A percentile compares a stretch with the other conserved stretches of the same genome.
These are phyloP conservation scores for Voacanga thouarsii DNA, from an alignment of 257 asterid species.

Conservation along the genomic window DNA sequence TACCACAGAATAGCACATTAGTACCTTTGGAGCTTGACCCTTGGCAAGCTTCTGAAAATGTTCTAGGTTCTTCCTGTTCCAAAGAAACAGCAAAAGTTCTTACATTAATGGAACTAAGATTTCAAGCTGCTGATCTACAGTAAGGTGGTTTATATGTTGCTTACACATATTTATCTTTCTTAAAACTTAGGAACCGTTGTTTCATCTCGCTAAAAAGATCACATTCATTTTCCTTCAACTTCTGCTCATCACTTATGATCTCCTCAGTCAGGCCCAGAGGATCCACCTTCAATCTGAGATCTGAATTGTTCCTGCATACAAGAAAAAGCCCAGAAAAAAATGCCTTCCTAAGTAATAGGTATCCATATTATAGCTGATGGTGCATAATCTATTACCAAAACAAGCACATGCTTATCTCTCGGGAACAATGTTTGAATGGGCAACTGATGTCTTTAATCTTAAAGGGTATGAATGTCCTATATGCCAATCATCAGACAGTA, in stretches of 20 bases:
- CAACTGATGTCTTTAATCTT: conserved; percentile 50
- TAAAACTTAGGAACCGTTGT: conserved; percentile 75
- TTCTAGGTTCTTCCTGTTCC: conserved; percentile 62
- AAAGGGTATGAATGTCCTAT: conserved; percentile 46
- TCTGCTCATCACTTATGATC: conserved; percentile 33
- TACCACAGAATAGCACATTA: background rate
- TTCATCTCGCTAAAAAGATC: conserved; percentile 65
- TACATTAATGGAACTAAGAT: background rate
- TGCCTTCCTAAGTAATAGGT: conserved; percentile 12
- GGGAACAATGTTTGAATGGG: conserved; percentile 43
- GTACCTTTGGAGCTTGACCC: conserved; percentile 80
- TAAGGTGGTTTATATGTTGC: conserved; percentile 19
- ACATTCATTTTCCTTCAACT: conserved; percentile 28
- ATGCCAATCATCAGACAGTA: conserved; percentile 36
- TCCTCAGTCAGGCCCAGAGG: conserved; percentile 51
- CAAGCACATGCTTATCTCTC: conserved; percentile 48
- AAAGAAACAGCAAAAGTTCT: conserved; percentile 9
- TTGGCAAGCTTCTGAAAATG: conserved; percentile 65
- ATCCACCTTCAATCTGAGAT: conserved; percentile 53
- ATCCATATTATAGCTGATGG: conserved; percentile 12
- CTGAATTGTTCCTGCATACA: conserved; percentile 39
- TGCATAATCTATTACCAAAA: conserved; percentile 19
- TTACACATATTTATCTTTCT: conserved; percentile 76
- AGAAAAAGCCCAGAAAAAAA: conserved; percentile 18
- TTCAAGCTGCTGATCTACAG: background rate